Evolutionary conservation across 805 yeast genomes (phyloP).

Genomic region (Ogataea angusta): DNA sequence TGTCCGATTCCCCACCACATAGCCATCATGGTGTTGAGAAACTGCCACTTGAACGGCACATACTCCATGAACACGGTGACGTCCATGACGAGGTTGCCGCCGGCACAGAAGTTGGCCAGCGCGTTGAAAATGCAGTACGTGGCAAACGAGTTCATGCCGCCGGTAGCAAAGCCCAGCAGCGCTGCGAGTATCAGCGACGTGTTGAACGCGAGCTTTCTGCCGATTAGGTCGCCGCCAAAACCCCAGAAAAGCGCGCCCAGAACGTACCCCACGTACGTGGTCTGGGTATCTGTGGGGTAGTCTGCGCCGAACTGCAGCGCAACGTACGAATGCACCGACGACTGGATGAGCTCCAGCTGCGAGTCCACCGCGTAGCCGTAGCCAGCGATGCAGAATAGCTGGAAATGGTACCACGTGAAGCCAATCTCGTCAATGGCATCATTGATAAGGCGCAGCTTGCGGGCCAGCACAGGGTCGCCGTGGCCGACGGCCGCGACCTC

Average conservation of each 20-base stretch:
- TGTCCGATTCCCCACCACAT: constrained; percentile 35
- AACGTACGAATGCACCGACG: constrained; percentile 40
- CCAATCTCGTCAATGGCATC: constrained; percentile 54
- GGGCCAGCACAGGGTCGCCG: constrained; percentile 34
- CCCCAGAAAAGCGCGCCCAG: constrained; percentile 55
- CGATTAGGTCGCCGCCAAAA: constrained; percentile 34
- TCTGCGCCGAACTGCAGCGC: constrained; percentile 39
- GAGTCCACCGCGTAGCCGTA: constrained; percentile 50
- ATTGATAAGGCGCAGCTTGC: constrained; percentile 40
- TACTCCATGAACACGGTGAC: constrained; percentile 40
- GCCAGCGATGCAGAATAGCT: constrained; percentile 44
- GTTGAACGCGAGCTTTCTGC: constrained; percentile 33
- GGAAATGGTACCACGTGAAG: constrained; percentile 47
- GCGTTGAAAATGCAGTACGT: constrained; percentile 43
- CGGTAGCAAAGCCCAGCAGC: constrained; percentile 44
- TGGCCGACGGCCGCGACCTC: constrained; percentile 16
- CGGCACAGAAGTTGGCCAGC: constrained; percentile 41
- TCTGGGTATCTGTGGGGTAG: constrained; percentile 39
- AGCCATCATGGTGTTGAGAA: constrained; percentile 46
- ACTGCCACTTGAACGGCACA: constrained; percentile 38
- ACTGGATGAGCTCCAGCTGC: constrained; percentile 40
- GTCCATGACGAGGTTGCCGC: constrained; percentile 53
- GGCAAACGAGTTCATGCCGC: constrained; percentile 44
- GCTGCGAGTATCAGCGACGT: constrained; percentile 39
- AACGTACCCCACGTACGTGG: constrained; percentile 45